phyloP scores from a whole-genome alignment of 192 early-diverging fungal species.

The Coemansia sp. region DNA sequence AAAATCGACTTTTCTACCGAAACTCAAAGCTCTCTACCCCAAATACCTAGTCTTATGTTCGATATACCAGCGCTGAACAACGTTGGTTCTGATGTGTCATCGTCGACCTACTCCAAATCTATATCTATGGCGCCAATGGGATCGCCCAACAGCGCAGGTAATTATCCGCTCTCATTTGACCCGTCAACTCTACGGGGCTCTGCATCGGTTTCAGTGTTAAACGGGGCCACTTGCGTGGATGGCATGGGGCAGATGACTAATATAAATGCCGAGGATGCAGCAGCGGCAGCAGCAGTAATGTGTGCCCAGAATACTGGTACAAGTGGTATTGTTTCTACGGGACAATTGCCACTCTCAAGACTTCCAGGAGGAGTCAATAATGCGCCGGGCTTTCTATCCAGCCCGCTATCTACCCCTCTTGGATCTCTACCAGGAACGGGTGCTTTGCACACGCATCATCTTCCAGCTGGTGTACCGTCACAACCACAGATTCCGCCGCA shows the following conservation, averaged over 20 bases:
- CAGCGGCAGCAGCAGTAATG: not conserved
- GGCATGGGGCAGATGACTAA: not conserved
- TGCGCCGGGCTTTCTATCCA: conserved; percentile 14
- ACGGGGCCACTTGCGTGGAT: not conserved
- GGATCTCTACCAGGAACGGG: conserved; percentile 5
- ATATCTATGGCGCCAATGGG: not conserved
- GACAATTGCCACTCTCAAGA: conserved; percentile 1
- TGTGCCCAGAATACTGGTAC: not conserved
- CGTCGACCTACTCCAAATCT: not conserved
- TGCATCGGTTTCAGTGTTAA: conserved; percentile 8
- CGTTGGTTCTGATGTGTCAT: conserved; percentile 4
- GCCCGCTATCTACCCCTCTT: conserved; percentile 14
- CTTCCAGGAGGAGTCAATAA: conserved; percentile 9
- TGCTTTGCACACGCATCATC: conserved; percentile 8
- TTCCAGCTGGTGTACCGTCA: not conserved
- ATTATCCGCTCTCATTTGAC: conserved; percentile 15
- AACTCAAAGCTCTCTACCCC: conserved; percentile 1
- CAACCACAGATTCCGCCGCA: conserved; percentile 4
- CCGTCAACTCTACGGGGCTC: conserved; percentile 2
- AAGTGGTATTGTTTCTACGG: not conserved
- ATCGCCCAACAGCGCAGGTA: not conserved
- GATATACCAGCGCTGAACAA: conserved; percentile 25
- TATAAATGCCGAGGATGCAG: not conserved
- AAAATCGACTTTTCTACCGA: not conserved
- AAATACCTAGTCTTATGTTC: conserved; percentile 21